Evolutionary conservation across 2,329 filamentous ascomycete species (phyloP).

Genomic region (Hypoxylon sp.): DNA sequence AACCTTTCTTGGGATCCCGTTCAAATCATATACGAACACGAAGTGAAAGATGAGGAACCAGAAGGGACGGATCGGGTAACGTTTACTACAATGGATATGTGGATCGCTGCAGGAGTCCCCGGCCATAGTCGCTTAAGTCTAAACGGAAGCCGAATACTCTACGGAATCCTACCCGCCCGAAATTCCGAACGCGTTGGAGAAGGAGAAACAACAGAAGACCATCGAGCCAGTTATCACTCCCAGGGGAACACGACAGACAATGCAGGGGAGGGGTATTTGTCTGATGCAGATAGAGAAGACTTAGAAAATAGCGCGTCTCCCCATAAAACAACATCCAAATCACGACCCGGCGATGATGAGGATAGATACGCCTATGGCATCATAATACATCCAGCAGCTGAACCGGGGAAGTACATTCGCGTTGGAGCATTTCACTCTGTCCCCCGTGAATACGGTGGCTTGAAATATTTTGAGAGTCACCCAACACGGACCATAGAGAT

Average conservation of each 20-base stretch:
- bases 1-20: slow-evolving; percentile 11
- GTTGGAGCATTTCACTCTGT: slow-evolving; percentile 23
- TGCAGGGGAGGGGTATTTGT: neutral
- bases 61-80: neutral
- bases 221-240: neutral
- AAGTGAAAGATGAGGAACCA: neutral
- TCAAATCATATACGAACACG: neutral
- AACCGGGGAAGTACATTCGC: slow-evolving; percentile 21
- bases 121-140: neutral
- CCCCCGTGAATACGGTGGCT: slow-evolving; percentile 16
- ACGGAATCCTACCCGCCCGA: neutral
- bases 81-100: neutral
- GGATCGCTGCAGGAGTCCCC: neutral
- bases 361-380: slow-evolving; percentile 21
- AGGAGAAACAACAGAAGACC: neutral
- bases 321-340: neutral
- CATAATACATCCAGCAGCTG: slow-evolving; percentile 9
- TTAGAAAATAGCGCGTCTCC: neutral
- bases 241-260: neutral
- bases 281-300: neutral
- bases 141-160: neutral
- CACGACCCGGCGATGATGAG: neutral
- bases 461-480: slow-evolving; percentile 22
- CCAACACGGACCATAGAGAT: slow-evolving; percentile 14
- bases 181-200: neutral